phyloP scores from a whole-genome alignment of 1,139 yeast genomes.

The Taiozyma sp. region DNA sequence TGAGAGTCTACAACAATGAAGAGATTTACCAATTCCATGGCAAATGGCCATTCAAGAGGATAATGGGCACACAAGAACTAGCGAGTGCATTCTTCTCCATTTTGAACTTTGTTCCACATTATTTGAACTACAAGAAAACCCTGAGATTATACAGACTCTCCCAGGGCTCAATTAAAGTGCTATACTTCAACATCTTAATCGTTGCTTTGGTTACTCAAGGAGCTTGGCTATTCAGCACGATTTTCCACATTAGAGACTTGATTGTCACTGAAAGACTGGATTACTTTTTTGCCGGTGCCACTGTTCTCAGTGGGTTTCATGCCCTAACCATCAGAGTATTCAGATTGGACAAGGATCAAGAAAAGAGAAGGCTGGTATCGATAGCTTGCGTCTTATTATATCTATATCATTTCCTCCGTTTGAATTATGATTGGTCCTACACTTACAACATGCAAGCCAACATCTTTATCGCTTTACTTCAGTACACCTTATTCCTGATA shows the following conservation, averaged over 20 bases:
- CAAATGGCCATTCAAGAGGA: conserved; percentile 87
- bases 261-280: conserved; percentile 77
- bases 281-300: conserved; percentile 88
- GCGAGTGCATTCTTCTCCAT: conserved; percentile 78
- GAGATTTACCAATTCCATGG: conserved; percentile 87
- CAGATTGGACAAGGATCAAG: conserved; percentile 42
- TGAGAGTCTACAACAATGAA: conserved; percentile 40
- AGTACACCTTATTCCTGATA: conserved; percentile 41
- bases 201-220: conserved; percentile 62
- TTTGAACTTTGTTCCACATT: conserved; percentile 75
- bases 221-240: conserved; percentile 84
- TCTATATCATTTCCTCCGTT: conserved; percentile 55
- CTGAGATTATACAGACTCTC: conserved; percentile 11
- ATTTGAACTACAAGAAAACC: conserved; percentile 45
- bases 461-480: conserved; percentile 68
- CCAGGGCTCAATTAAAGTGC: conserved; percentile 22
- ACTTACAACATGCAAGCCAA: conserved; percentile 94
- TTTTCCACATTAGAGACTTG: conserved; percentile 85
- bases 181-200: conserved; percentile 38
- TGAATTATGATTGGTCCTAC: conserved; percentile 79
- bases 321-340: conserved; percentile 55
- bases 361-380: conserved; percentile 31
- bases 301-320: conserved; percentile 76
- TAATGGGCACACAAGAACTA: conserved; percentile 76
- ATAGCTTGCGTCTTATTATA: conserved; percentile 45